Base-by-base conservation (phyloP, 805 yeast species). In the Metschnikowia lochheadii region DNA sequence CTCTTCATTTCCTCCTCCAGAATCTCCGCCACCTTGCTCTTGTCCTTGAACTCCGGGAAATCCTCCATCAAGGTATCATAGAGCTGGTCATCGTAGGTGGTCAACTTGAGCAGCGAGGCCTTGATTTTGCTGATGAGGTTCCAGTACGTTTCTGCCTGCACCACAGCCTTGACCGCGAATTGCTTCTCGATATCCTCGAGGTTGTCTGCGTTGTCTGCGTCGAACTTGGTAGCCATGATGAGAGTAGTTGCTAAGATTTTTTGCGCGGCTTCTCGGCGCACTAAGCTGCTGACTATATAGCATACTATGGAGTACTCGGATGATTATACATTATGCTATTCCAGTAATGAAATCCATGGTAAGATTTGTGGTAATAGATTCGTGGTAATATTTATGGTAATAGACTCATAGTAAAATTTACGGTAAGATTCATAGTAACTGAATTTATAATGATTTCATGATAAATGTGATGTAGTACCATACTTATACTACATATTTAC, bases 121-220 rank as follows among this genome's bases (percentile, higher is more conserved):
- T 85, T 83, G 50, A 90, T 73, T 58, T 82, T 81, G 51, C 79
- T 79, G 49, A 94, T 71, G 51, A 94, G 69, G 44, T 78, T 77
- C 96, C 97, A 94, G 79, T 92, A 94, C 1, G 96, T 85, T 64
- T 89, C 96, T 51, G 96, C 94, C 68, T 94, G 98, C 69, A 81
- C 84, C 15, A 94, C 99, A 5, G 98, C 99, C 70, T 87, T 89
- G 52, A 94, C 99, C 39, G 99, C 98, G 64, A 94, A 94, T 74
- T 94, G 98, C 78, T 83, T 89, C 71, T 94, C 99, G 63, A 94
- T 89, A 62, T 89, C 96, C 70, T 92, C 98, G 61, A 89, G 77
- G 75, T 94, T 94, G 54, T 94, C 97, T 42, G 99, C 97, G 52
- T 77, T 79, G 63, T 94, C 96, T 17, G 99, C 91, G 62, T 85